phyloP scores from a whole-genome alignment of 1,284 basidiomycete genomes.

The Boletus sp. region DNA sequence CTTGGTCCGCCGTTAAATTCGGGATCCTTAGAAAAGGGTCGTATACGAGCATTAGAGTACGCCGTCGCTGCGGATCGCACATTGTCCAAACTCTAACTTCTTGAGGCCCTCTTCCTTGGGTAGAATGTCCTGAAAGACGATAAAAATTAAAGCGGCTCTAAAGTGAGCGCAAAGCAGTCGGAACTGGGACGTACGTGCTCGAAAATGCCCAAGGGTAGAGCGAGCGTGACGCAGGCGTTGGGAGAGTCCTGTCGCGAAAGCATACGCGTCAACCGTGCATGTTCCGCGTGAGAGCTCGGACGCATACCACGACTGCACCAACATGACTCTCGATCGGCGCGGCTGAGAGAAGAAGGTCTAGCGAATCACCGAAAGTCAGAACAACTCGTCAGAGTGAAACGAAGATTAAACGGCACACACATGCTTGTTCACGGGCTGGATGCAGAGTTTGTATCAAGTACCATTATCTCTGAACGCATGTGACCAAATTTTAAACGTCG shows the following conservation, averaged over 20 bases:
- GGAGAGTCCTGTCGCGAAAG: conserved; percentile 54
- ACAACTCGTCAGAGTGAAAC: background rate
- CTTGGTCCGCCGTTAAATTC: background rate
- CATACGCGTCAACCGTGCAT: background rate
- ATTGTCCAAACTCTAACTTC: conserved; percentile 58
- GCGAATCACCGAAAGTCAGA: conserved; percentile 1
- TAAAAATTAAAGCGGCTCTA: background rate
- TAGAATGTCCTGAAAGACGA: conserved; percentile 49
- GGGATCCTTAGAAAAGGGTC: too few relatives aligned
- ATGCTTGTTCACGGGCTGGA: conserved; percentile 67
- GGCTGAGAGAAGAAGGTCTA: conserved; percentile 69
- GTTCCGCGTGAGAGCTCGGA: background rate
- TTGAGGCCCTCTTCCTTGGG: conserved; percentile 58
- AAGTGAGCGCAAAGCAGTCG: too few relatives aligned
- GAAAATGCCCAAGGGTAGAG: conserved; percentile 68
- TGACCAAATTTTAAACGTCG: conserved; percentile 9
- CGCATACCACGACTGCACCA: conserved; percentile 63
- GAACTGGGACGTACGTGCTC: conserved; percentile 53
- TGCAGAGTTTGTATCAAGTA: background rate
- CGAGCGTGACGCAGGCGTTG: conserved; percentile 74
- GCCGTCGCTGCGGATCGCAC: conserved; percentile 64
- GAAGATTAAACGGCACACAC: conserved; percentile 36
- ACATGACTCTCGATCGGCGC: conserved; percentile 76
- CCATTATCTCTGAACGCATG: conserved; percentile 1
- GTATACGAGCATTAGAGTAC: conserved; percentile 34